Base-by-base conservation (phyloP, 495 filamentous ascomycete species). In the Xylaria acuta region DNA sequence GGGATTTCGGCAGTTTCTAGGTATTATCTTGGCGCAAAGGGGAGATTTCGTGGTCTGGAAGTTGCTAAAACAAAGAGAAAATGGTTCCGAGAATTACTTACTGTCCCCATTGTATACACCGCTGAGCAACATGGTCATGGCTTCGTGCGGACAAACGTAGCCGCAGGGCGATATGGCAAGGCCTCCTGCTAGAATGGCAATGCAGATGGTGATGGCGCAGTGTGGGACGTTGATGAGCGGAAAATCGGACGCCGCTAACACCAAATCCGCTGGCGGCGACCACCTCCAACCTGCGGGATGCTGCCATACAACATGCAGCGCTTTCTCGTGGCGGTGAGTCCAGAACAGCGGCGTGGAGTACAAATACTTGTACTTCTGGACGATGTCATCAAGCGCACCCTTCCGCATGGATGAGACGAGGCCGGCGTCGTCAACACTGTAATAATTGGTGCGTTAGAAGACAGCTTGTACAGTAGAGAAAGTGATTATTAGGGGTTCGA, bases 321-420 rank as follows among this genome's bases (percentile, higher is more conserved):
- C 11, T 30, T 64, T 64, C 62, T 64, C 60, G 12, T 64, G 60
- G 3, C 60, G 20, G 14, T 30, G 60, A 5, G 60, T 64, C 60
- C 60, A 64, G 12, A 20, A 45, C 8, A 45, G 36, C 40, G 60
- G 60, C 8, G 25, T 45, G 22, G 11, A 5, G 22, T 45, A 64
- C 8, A 64, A 22, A 45, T 43, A 45, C 20, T 45, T 43, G 38
- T 43, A 16, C 3, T 18, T 6, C 20, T 1, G 9, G 1, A 64
- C 12, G 22, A 45, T 64, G 1, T 4, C 40, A 11, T 64, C 38
- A 8, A 64, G 60, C 38, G 60, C 4, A 27, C 12, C 1, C 12
- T 25, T 45, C 0, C 12, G n/a, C 12, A 64, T 30, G 16, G 38
- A 43, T 0, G 3, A 8, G 58, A n/a, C 5, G 2, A 62, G 58